Conservation (phyloP, 345 rosid genomes). For the Hibiscus trionum region DNA sequence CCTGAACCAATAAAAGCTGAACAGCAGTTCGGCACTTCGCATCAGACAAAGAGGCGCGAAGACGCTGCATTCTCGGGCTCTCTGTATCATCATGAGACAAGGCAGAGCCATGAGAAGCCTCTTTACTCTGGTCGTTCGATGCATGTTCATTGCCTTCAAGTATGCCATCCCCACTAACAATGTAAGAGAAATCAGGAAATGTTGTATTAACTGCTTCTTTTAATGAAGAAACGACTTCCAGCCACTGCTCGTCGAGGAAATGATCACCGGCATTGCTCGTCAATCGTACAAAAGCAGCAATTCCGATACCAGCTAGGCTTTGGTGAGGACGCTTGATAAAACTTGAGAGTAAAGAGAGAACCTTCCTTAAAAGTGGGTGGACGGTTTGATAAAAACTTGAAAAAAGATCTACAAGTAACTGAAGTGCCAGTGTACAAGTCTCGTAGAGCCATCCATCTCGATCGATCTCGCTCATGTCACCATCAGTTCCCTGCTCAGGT, state of each 20-base stretch:
- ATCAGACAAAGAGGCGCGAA: constrained; percentile 56
- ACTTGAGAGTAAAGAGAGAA: constrained; percentile 75
- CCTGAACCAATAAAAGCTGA: constrained; percentile 95
- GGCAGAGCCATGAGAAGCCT: constrained; percentile 37
- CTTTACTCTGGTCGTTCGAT: constrained; percentile 27
- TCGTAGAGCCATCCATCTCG: constrained; percentile 99
- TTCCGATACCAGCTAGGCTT: constrained; percentile 97
- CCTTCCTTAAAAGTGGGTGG: constrained; percentile 80
- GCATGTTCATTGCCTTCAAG: constrained; percentile 25
- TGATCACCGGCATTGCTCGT: constrained; percentile 88
- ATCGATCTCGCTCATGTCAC: constrained; percentile 63
- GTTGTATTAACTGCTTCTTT: constrained; percentile 83
- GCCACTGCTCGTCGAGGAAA: constrained; percentile 90
- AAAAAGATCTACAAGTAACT: constrained; percentile 95
- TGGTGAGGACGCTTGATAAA: constrained; percentile 97
- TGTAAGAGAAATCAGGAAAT: constrained; percentile 68
- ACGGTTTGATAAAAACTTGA: constrained; percentile 86
- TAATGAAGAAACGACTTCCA: constrained; percentile 73
- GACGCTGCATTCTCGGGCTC: constrained; percentile 33
- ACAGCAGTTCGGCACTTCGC: constrained; percentile 96
- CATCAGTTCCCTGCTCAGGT: constrained; percentile 49
- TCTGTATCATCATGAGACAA: constrained; percentile 41
- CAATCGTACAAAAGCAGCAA: constrained; percentile 93
- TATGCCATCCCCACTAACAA: constrained; percentile 43
- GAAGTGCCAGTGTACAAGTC: constrained; percentile 94